A percentile compares a stretch with the other conserved stretches of the same genome.
phyloP scores from a whole-genome alignment of 2,329 filamentous ascomycete genomes.

The Ophiostoma novo-ulmi region DNA sequence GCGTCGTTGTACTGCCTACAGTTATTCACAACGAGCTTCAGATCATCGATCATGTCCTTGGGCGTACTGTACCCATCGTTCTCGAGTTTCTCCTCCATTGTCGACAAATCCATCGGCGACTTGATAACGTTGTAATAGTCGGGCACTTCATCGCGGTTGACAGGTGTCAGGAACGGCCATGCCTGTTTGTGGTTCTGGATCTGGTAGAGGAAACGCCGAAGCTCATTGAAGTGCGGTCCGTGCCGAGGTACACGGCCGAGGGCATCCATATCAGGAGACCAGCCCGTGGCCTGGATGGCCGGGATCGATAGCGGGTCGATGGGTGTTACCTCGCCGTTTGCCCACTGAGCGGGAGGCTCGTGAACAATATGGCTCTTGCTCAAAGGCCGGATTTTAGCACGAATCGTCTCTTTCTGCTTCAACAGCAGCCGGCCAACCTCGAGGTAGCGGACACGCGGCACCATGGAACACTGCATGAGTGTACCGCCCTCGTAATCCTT shows the following conservation, averaged over 20 bases:
- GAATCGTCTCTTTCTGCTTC: constrained; percentile 93
- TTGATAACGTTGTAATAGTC: constrained; percentile 99
- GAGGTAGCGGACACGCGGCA: constrained; percentile 92
- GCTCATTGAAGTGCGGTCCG: constrained; percentile 91
- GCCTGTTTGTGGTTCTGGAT: constrained; percentile 88
- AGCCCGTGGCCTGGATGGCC: constrained; percentile 86
- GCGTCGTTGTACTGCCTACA: constrained; percentile 96
- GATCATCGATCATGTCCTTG: constrained; percentile 87
- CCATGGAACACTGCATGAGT: constrained; percentile 98
- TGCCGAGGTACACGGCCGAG: constrained; percentile 90
- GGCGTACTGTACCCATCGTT: constrained; percentile 86
- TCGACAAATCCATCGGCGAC: constrained; percentile 91
- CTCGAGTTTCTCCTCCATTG: constrained; percentile 96
- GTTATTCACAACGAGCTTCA: constrained; percentile 86
- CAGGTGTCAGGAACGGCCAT: constrained; percentile 92
- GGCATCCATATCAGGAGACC: constrained; percentile 97
- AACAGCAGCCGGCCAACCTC: constrained; percentile 88
- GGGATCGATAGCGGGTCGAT: constrained; percentile 84
- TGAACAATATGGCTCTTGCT: constrained; percentile 85
- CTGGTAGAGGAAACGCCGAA: constrained; percentile 87
- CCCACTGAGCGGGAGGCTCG: constrained; percentile 74
- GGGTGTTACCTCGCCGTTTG: constrained; percentile 32
- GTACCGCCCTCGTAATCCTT: constrained; percentile 99
- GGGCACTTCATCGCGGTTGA: constrained; percentile 90
- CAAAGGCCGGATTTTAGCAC: constrained; percentile 89